Conservation (phyloP, 257 asterid species). For the Ajuga chamaepitys region DNA sequence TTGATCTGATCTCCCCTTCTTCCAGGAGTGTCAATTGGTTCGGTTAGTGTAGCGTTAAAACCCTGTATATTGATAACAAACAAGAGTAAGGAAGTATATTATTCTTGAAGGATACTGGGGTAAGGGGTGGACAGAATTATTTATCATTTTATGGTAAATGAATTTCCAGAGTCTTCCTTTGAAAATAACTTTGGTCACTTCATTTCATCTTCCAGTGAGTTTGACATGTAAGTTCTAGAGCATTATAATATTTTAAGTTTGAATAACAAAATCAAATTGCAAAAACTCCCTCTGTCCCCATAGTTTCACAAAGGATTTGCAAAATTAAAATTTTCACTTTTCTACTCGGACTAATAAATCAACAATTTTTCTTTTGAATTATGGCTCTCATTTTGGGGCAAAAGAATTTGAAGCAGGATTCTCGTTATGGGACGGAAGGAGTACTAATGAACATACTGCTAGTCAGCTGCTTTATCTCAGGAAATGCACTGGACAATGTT, state of each 20-base stretch:
- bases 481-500: not conserved
- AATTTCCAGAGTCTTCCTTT: not conserved
- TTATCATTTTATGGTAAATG: not conserved
- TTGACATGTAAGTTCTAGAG: not conserved
- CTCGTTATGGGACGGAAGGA: no score
- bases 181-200: not conserved
- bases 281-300: no score
- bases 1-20: conserved; percentile 90
- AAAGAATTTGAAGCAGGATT: no score
- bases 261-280: not conserved
- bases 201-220: not conserved
- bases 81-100: not conserved
- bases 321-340: no score
- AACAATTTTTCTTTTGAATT: no score
- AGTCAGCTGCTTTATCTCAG: not conserved
- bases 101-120: no score
- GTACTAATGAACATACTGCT: not conserved
- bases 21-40: conserved; percentile 70
- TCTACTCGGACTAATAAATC: no score
- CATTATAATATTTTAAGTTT: not conserved
- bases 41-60: conserved; percentile 81
- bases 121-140: no score
- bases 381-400: no score
- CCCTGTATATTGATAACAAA: conserved; percentile 46
- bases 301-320: no score